phyloP scores from a whole-genome alignment of 192 early-diverging fungal genomes.

The Thamnidium elegans region DNA sequence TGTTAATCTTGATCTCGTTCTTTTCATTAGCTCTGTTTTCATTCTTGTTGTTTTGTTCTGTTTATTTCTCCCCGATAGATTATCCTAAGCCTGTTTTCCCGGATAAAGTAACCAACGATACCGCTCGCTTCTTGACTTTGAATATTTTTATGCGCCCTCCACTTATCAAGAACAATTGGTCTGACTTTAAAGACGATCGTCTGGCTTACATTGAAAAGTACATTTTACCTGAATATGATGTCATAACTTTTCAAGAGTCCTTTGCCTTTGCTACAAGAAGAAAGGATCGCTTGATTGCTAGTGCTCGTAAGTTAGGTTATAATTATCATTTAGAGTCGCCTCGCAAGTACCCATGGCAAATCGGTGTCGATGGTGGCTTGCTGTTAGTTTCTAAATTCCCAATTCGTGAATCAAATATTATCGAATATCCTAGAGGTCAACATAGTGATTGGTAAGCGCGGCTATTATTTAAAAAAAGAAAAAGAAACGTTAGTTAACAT shows the following conservation, averaged over 20 bases:
- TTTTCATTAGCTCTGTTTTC: conserved; percentile 15
- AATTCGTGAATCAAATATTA: conserved; percentile 52
- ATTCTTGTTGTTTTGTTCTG: conserved; percentile 31
- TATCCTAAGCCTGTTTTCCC: conserved; percentile 32
- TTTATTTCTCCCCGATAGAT: conserved; percentile 28
- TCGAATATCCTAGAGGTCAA: conserved; percentile 65
- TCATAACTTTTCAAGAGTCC: conserved; percentile 80
- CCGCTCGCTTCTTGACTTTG: conserved; percentile 56
- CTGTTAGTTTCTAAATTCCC: conserved; percentile 72
- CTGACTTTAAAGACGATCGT: conserved; percentile 80
- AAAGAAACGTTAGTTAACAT: no score
- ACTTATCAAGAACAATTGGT: conserved; percentile 64
- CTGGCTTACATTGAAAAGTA: conserved; percentile 65
- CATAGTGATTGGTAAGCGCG: conserved; percentile 79
- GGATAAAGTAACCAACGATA: conserved; percentile 21
- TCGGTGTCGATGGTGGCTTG: conserved; percentile 73
- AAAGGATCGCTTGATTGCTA: conserved; percentile 50
- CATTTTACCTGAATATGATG: conserved; percentile 70
- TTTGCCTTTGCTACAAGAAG: conserved; percentile 73
- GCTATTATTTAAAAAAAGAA: no score
- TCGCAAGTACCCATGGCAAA: conserved; percentile 57
- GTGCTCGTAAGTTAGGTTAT: conserved; percentile 66
- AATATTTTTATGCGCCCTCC: conserved; percentile 77
- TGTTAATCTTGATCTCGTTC: conserved; percentile 23
- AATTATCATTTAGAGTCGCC: conserved; percentile 60